Evolutionary conservation across 352 stramenopile genomes (phyloP).

Genomic region (Pythium aristosporum): DNA sequence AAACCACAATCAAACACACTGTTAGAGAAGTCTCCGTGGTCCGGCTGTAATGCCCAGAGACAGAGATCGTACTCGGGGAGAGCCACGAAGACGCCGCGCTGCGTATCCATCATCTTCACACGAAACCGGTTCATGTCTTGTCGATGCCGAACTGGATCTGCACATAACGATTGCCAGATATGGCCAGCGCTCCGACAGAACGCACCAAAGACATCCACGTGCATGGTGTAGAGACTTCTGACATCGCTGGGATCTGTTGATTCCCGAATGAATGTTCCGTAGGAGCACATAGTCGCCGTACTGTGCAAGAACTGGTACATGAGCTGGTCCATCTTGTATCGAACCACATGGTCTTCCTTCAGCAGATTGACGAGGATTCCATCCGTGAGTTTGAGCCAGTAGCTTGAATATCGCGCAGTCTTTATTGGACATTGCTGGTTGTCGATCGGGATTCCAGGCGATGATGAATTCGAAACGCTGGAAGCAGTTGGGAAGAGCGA

Average conservation of each 20-base stretch:
- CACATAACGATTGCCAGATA: conserved; percentile 38
- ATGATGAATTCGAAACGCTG: background rate
- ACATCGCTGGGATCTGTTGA: conserved; percentile 28
- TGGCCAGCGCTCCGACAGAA: conserved; percentile 50
- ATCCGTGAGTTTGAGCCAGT: conserved; percentile 73
- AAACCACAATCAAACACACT: conserved; percentile 2
- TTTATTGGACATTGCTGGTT: background rate
- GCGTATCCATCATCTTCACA: conserved; percentile 57
- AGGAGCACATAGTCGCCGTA: conserved; percentile 43
- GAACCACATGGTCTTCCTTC: conserved; percentile 36
- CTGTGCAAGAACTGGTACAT: conserved; percentile 45
- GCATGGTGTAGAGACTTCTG: conserved; percentile 51
- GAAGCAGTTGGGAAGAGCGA: conserved; percentile 24
- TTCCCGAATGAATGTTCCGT: conserved; percentile 29
- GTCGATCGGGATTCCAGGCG: background rate
- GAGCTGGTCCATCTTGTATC: conserved; percentile 52
- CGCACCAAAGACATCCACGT: conserved; percentile 63
- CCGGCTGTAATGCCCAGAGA: background rate
- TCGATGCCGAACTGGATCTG: conserved; percentile 16
- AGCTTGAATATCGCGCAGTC: conserved; percentile 42
- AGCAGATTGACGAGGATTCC: conserved; percentile 58
- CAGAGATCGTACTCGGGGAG: conserved; percentile 58
- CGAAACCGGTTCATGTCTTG: conserved; percentile 40
- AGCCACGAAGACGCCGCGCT: conserved; percentile 60
- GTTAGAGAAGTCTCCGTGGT: background rate